A percentile compares a stretch with the other conserved stretches of the same genome.
Evolutionary conservation across 2,329 filamentous ascomycete species (phyloP).

Genomic region (Cylindrodendrum hubeiense): DNA sequence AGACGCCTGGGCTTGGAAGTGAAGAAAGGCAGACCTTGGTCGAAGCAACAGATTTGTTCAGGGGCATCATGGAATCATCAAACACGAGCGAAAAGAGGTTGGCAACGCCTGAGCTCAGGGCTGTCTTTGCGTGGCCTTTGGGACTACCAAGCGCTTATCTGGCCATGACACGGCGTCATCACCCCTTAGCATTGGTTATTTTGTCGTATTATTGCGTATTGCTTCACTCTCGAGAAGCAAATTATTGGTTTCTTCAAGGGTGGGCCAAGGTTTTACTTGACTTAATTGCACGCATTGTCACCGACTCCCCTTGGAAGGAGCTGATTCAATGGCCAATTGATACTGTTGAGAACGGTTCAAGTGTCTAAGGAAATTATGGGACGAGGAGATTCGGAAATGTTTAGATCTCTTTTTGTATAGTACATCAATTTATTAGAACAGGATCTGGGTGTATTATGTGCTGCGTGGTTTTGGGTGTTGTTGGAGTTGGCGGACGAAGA

Average conservation of each 20-base stretch:
- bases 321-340: slow-evolving; percentile 19
- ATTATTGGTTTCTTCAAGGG: slow-evolving; percentile 19
- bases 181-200: slow-evolving; percentile 12
- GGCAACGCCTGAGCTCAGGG: slow-evolving; percentile 14
- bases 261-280: slow-evolving; percentile 12
- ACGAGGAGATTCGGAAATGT: neutral
- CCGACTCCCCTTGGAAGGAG: slow-evolving; percentile 4
- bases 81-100: neutral
- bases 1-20: neutral
- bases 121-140: slow-evolving; percentile 22
- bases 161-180: neutral
- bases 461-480: too few relatives aligned
- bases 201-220: slow-evolving; percentile 20
- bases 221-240: slow-evolving; percentile 1
- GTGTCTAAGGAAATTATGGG: neutral
- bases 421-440: too few relatives aligned
- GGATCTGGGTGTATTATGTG: too few relatives aligned
- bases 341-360: neutral
- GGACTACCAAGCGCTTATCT: slow-evolving; percentile 3
- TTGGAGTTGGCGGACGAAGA: too few relatives aligned
- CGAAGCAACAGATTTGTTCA: neutral
- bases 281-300: neutral
- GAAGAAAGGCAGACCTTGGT: neutral
- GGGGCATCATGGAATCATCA: neutral
- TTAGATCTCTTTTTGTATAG: neutral